Conservation (phyloP, 1,284 basidiomycete genomes). For the Leccinum laetum region DNA sequence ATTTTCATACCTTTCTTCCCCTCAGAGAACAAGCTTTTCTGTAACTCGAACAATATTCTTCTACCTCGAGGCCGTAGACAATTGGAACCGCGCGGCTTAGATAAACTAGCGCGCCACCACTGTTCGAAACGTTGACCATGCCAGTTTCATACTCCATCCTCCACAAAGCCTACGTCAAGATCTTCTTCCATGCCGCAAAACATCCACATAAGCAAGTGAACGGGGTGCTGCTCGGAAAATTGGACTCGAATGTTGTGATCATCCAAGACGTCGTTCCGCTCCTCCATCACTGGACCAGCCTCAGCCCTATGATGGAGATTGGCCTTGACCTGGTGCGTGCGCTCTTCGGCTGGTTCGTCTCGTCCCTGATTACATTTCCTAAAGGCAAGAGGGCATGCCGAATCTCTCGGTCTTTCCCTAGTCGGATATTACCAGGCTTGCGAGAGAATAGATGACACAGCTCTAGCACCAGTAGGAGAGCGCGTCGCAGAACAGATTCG, state of each 20-base stretch:
- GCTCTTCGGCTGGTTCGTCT: background rate
- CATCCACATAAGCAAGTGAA: constrained; percentile 70
- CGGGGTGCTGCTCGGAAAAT: constrained; percentile 61
- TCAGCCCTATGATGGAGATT: constrained; percentile 80
- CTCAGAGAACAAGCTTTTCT: background rate
- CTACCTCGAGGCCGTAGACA: background rate
- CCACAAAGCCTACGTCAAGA: constrained; percentile 61
- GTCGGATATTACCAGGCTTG: constrained; percentile 77
- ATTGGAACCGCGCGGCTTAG: background rate
- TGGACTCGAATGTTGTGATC: constrained; percentile 37
- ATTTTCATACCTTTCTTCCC: background rate
- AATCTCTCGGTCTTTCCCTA: constrained; percentile 45
- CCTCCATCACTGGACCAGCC: constrained; percentile 76
- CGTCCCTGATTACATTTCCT: constrained; percentile 3
- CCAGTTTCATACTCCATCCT: constrained; percentile 47
- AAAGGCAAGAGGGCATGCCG: constrained; percentile 59
- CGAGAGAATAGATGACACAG: constrained; percentile 55
- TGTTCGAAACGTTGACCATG: constrained; percentile 25
- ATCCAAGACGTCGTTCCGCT: constrained; percentile 70
- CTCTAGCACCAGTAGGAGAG: constrained; percentile 65
- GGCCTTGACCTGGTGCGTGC: constrained; percentile 67
- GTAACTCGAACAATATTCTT: background rate
- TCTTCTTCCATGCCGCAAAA: constrained; percentile 72
- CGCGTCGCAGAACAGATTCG: constrained; percentile 54
- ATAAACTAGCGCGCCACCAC: background rate